Evolutionary conservation across 768 basidiomycete genomes (phyloP), one percentile per base, ranked within the genome.

Genomic region (Leccinum truebloodii): DNA sequence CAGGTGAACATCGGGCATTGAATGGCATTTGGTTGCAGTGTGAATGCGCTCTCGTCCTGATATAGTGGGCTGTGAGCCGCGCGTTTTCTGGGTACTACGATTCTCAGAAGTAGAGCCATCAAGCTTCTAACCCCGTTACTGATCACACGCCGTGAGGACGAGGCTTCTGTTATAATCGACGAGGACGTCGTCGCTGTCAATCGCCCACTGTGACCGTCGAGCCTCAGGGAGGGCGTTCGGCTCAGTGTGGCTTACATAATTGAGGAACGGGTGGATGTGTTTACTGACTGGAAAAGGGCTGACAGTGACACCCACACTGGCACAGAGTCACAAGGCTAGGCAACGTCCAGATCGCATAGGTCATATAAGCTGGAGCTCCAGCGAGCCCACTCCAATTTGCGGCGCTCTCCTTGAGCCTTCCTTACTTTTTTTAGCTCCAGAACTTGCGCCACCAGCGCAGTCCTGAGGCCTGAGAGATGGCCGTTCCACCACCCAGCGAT

Each of bases 401-500:
- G 30, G 20, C 41, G 56, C 48, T 53, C 48, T 54, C 6, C 13
- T 24, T 4, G 49, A 9, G 32, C 32, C 9, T 39, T 18, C 39
- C 16, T 13, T 16, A 32, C 14, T n/a, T 13, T 20, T 32, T 8
- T 14, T 4, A 8, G 12, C 57, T 50, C 46, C 56, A 57, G 56
- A 50, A 55, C 66, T 49, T 59, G 35, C 44, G n/a, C 35, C n/a
- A 20, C 28, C 26, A 30, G 26, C 46, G n/a, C 60, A 12, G 52
- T 37, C 52, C 49, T 34, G 9, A 32, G 32, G 32, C 32, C 28
- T 34, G 55, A 18, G 54, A 34, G 69, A 46, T 68, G 5, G 80
- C 80, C 0, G 73, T 65, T 3, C 84, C 79, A 0, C 84, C 86
- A 20, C 44, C n/a, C 18, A 46, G n/a, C 10, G 44, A 46, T 46